phyloP scores from a whole-genome alignment of 768 basidiomycete species.

The Fistulinella prunicolor region DNA sequence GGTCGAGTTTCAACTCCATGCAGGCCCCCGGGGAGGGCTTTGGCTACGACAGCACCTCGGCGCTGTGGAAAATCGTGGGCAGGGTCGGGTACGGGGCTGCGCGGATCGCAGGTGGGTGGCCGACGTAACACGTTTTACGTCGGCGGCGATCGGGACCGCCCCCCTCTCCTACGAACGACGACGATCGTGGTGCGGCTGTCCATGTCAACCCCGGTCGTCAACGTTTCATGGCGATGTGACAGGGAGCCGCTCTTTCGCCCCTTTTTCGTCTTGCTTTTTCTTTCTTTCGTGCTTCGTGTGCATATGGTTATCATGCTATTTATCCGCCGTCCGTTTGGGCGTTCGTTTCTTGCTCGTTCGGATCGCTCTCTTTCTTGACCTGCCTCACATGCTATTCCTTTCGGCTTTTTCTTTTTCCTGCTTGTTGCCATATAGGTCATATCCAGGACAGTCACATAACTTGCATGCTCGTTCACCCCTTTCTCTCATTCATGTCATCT shows the following conservation, averaged over 20 bases:
- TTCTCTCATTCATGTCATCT: background rate
- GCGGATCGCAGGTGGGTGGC: conserved; percentile 74
- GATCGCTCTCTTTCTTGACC: background rate
- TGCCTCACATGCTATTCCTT: too few relatives aligned
- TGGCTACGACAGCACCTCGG: conserved; percentile 52
- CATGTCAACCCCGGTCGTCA: conserved; percentile 6
- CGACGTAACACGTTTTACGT: conserved; percentile 55
- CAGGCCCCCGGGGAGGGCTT: conserved; percentile 72
- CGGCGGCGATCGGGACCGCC: too few relatives aligned
- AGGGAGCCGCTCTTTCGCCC: background rate
- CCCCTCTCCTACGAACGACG: background rate
- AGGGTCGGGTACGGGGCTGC: conserved; percentile 74
- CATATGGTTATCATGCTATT: conserved; percentile 22
- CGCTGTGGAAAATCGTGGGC: conserved; percentile 69
- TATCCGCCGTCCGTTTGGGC: conserved; percentile 5
- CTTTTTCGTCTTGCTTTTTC: background rate
- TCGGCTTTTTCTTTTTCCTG: background rate
- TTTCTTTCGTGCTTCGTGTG: conserved; percentile 12
- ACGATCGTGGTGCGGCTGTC: conserved; percentile 5
- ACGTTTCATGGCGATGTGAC: conserved; percentile 9
- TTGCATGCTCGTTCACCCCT: background rate
- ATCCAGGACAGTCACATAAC: conserved; percentile 5
- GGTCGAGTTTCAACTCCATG: conserved; percentile 77
- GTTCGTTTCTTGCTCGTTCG: conserved; percentile 1
- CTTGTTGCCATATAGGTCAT: conserved; percentile 9